Evolutionary conservation across 345 rosid genomes (phyloP).

Genomic region (Syzygium jambos): DNA sequence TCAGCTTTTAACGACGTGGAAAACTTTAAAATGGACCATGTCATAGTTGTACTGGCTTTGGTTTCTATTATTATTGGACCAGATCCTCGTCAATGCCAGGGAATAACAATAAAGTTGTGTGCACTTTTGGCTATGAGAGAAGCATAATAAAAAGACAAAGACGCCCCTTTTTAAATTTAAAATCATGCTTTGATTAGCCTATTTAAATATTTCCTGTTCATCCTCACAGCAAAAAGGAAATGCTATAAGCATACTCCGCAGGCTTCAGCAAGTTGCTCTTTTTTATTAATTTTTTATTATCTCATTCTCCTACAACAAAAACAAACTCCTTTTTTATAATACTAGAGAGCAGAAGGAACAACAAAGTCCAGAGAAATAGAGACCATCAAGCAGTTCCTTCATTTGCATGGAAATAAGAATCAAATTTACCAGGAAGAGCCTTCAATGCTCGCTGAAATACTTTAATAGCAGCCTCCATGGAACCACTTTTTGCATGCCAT

Average conservation of each 20-base stretch:
- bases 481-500: conserved; percentile 88
- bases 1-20: background rate
- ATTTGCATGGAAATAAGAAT: conserved; percentile 1
- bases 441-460: conserved; percentile 92
- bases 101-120: background rate
- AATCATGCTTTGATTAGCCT: background rate
- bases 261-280: background rate
- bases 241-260: background rate
- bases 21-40: background rate
- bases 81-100: background rate
- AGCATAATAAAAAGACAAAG: background rate
- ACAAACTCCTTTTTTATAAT: background rate
- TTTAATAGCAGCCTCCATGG: conserved; percentile 80
- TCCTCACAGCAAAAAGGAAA: background rate
- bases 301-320: background rate
- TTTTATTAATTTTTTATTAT: background rate
- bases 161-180: background rate
- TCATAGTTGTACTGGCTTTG: background rate
- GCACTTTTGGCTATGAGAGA: background rate
- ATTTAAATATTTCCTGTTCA: background rate
- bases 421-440: conserved; percentile 76
- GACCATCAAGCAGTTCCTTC: background rate
- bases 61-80: background rate
- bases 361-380: background rate
- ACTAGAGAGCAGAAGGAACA: background rate